Evolutionary conservation across 2,329 filamentous ascomycete genomes (phyloP), one percentile per base, ranked within the genome.

Genomic region (Davidsoniella neocaledoniae): DNA sequence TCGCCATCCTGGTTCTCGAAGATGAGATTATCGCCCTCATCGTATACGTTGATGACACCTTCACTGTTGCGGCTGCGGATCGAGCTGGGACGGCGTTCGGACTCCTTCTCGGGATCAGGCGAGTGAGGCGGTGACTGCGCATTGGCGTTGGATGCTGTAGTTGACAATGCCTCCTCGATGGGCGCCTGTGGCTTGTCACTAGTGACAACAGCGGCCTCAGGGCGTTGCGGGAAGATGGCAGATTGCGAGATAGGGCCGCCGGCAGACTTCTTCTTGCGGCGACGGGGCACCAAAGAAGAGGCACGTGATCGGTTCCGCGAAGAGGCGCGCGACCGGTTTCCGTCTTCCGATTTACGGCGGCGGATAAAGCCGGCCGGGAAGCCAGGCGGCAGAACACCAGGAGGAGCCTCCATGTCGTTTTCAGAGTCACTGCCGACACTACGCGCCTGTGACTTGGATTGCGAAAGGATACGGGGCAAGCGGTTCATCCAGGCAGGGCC

Each of bases 401-500:
- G 78, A 2, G 82, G 81, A 26, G 79, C 72, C 9, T 67, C 67
- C 6, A 21, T 23, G 2, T 73, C 74, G 55, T 70, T 64, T 57
- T 76, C 77, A n/a, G 74, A 65, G 17, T 83, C 70, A n/a, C 86
- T 83, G 55, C 88, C 83, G 0, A 88, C 93, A 74, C 87, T 83
- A 61, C 83, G 85, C 4, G 87, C 86, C 58, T 90, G 79, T 1
- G 91, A 95, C 56, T 86, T 83, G 33, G 77, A 81, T 53, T 72
- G 71, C 0, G 77, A 75, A 46, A 77, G 70, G 56, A 81, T 74
- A 61, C 81, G 65, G 4, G 91, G 91, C 41, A 98, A 70, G 49
- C 91, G 76, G 57, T 93, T 91, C 84, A 96, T 94, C 91, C 91
- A 98, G 1, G 79, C 79, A 2, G 87, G 84, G 0, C 87, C 86